These are phyloP conservation scores for Peronospora belbahrii DNA, from an alignment of 352 stramenopile species.

Conservation along the genomic window DNA sequence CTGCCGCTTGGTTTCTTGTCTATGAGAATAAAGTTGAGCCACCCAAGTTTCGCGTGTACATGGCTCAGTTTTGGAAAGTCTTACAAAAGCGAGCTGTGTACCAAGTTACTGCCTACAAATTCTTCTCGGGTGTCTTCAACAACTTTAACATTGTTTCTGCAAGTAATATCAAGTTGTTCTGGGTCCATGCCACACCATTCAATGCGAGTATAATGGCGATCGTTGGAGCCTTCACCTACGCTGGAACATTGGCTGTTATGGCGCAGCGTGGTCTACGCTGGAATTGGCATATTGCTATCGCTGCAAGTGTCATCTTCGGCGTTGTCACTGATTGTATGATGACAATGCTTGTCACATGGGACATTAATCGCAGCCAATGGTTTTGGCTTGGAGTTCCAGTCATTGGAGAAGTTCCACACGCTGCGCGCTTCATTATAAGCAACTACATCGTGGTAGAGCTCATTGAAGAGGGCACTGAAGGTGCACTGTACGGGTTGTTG, in stretches of 20 bases:
- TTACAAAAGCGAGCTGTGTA: slow-evolving; percentile 56
- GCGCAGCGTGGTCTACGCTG: slow-evolving; percentile 38
- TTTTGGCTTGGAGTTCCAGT: slow-evolving; percentile 55
- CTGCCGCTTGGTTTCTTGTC: slow-evolving; percentile 25
- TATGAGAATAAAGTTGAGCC: slow-evolving; percentile 16
- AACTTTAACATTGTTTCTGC: slow-evolving; percentile 53
- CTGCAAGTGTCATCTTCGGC: slow-evolving; percentile 31
- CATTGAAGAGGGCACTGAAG: slow-evolving; percentile 44
- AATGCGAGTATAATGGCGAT: slow-evolving; percentile 51
- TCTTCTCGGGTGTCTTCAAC: slow-evolving; percentile 54
- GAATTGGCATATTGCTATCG: slow-evolving; percentile 50
- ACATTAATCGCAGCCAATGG: slow-evolving; percentile 47
- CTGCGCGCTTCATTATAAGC: slow-evolving; percentile 45
- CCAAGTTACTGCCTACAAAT: slow-evolving; percentile 54
- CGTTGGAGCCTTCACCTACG: slow-evolving; percentile 39
- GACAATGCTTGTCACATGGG: slow-evolving; percentile 48
- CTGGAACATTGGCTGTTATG: slow-evolving; percentile 38
- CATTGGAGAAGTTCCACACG: slow-evolving; percentile 41
- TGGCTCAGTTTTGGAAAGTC: slow-evolving; percentile 39
- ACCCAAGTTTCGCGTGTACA: slow-evolving; percentile 30
- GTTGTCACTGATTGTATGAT: slow-evolving; percentile 38
- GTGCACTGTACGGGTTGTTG: slow-evolving; percentile 43
- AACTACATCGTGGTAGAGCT: slow-evolving; percentile 57
- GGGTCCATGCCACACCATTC: slow-evolving; percentile 51
- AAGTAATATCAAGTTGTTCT: slow-evolving; percentile 46